Base-by-base conservation (phyloP, 2,329 filamentous ascomycete species). In the Paecilomyces fulvus region DNA sequence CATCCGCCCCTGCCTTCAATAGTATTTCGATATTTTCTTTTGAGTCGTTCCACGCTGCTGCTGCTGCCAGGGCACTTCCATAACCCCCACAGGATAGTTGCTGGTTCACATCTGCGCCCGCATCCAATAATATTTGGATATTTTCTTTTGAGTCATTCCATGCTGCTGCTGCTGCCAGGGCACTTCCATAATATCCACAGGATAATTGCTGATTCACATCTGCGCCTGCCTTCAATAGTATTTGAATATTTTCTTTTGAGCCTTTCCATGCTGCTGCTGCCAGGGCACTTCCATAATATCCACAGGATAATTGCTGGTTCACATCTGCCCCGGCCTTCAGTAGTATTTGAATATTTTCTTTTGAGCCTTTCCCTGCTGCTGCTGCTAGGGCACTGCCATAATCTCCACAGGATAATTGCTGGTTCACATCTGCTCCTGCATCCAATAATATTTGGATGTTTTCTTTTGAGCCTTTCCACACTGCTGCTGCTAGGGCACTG, bases 1-100 rank as follows among this genome's bases (percentile, higher is more conserved):
- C 20, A 46, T 54, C 49, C n/a, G 57, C 57, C 0, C 51, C 52
- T 28, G 49, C 12, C 10, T 56, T 23, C 30, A 56, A 17, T 43
- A 56, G 33, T 9, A 31, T 9, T 14, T 43, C n/a, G 7, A 53
- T 25, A 30, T 3, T 5, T n/a, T 49, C 14, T 11, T 25, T 30
- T 12, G 33, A 43, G 23, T 31, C 30, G 0, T 2, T 9, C 1
- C 10, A 25, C 9, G 25, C 23, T 50, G 53, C 53, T 50, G 25
- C 53, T 50, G 28, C 46, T 49, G 30, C 30, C 30, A 31, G 30
- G 1, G 51, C 55, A 49, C 23, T 51, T 5, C 51, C 54, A 46
- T 51, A 52, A 11, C 10, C 1, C 7, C 51, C 33, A 25, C 14
- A 11, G 12, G 23, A 28, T 14, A 46, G 4, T 7, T 31, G 3